Evolutionary conservation across 1,284 basidiomycete species (phyloP), one percentile per base, ranked within the genome.

Genomic region (Inonotus hispidus): DNA sequence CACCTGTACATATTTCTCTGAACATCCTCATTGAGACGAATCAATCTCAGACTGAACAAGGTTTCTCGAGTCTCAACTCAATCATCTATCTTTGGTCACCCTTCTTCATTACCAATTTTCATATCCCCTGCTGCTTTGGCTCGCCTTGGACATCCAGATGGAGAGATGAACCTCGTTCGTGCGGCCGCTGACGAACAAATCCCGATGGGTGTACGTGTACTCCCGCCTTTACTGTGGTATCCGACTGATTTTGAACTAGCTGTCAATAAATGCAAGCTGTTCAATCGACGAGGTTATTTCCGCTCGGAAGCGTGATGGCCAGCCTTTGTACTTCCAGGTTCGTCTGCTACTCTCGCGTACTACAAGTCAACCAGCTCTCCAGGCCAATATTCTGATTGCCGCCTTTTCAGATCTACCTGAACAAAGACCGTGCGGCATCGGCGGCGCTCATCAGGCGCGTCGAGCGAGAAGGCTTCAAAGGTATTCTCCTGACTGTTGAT

Each of bases 61-160:
- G 65, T 74, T 35, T 72, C 70, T 2, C 47, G 67, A 27, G 66
- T 71, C 6, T 68, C 67, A 7, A 74, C 71, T 1, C 43, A 68
- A 1, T 80, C 79, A 1, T 73, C 69, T 8, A 75, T 83, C 56
- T 66, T 82, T 49, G 79, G 79, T 3, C 67, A 75, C 27, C 69
- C 75, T 0, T 73, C 73, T 27, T 70, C 72, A 1, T 65, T 82
- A 19, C 81, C 81, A 1, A 72, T 84, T 46, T 84, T 80, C 70
- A 80, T 85, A 13, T 60, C 76, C 79, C 83, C 61, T 16, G 79
- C 81, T 14, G 82, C 82, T 0, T 73, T 85, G 11, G 85, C 83
- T 32, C 83, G 85, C 67, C 78, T 89, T 0, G 86, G 82, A 4
- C 85, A 87, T 66, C 82, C 82, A 10, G 81, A 85, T 54, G 85